Evolutionary conservation across 169 alveolate species (phyloP).

Genomic region (Cystoisospora suis): DNA sequence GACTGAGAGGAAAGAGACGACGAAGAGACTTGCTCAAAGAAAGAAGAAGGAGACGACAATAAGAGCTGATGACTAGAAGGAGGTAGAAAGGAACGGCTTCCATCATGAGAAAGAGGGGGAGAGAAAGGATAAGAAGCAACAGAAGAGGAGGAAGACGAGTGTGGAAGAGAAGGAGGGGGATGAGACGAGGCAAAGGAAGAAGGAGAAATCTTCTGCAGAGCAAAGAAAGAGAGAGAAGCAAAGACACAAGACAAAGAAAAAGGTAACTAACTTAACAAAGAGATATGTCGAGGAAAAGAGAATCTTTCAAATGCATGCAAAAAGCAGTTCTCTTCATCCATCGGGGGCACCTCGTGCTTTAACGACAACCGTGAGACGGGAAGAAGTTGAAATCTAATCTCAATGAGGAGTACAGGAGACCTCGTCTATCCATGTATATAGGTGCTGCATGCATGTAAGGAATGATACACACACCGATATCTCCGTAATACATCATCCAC

Average conservation of each 20-base stretch:
- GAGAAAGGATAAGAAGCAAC: not conserved
- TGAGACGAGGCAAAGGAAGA: not conserved
- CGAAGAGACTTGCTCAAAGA: not conserved
- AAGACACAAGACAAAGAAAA: slow-evolving; percentile 24
- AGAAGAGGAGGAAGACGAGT: slow-evolving; percentile 20
- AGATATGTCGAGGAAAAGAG: too few species aligned
- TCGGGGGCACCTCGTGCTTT: too few species aligned
- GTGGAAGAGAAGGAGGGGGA: not conserved
- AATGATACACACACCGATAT: too few species aligned
- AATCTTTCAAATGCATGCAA: too few species aligned
- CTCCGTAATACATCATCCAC: too few species aligned
- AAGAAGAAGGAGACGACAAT: not conserved
- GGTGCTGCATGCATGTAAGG: too few species aligned
- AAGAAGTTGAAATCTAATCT: too few species aligned
- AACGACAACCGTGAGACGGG: too few species aligned
- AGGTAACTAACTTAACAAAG: too few species aligned
- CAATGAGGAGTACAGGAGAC: too few species aligned
- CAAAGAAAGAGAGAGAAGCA: not conserved
- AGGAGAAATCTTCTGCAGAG: not conserved
- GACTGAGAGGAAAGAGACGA: not conserved
- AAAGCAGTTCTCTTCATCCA: too few species aligned
- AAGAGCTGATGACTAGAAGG: not conserved
- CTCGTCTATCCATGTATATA: too few species aligned
- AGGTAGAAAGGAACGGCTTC: not conserved
- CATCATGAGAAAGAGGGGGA: not conserved